phyloP scores from a whole-genome alignment of 495 filamentous ascomycete genomes.

The Mycothermus thermophilus region DNA sequence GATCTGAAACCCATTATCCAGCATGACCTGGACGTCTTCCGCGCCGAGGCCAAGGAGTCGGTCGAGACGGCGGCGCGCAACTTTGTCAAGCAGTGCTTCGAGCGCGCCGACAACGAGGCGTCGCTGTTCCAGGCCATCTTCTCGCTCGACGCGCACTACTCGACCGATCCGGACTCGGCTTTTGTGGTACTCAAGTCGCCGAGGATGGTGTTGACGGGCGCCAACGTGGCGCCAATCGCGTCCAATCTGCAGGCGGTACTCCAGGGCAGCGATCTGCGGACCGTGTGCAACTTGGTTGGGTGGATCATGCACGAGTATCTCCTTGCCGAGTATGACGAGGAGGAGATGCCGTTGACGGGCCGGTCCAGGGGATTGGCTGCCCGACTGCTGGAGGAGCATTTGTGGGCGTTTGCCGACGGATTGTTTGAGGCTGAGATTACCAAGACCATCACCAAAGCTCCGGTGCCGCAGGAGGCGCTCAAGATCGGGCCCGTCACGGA shows the following conservation, averaged over 20 bases:
- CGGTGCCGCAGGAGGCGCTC: conserved; percentile 26
- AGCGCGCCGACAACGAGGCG: conserved; percentile 35
- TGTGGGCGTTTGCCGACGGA: conserved; percentile 38
- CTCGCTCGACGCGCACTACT: conserved; percentile 34
- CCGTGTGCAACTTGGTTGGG: conserved; percentile 63
- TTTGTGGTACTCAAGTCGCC: conserved; percentile 29
- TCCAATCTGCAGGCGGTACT: conserved; percentile 31
- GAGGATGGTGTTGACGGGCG: conserved; percentile 27
- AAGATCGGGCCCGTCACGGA: conserved; percentile 26
- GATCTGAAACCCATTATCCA: conserved; percentile 40
- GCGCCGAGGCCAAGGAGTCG: conserved; percentile 29
- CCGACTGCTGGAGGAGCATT: conserved; percentile 38
- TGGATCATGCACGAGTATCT: conserved; percentile 71
- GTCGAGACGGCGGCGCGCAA: conserved; percentile 32
- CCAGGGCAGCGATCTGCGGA: conserved; percentile 27
- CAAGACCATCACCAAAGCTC: conserved; percentile 35
- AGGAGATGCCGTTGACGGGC: conserved; percentile 58
- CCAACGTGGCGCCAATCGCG: conserved; percentile 33
- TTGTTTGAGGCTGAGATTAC: conserved; percentile 38
- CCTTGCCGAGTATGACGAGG: conserved; percentile 58
- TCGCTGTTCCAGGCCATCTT: conserved; percentile 35
- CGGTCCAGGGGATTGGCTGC: conserved; percentile 51
- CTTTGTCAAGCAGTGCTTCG: conserved; percentile 37
- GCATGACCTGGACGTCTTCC: conserved; percentile 39
- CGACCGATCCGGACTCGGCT: conserved; percentile 25